Evolutionary conservation across 169 alveolate species (phyloP), one percentile per base, ranked within the genome.

Genomic region (Plasmodium billcollinsi): DNA sequence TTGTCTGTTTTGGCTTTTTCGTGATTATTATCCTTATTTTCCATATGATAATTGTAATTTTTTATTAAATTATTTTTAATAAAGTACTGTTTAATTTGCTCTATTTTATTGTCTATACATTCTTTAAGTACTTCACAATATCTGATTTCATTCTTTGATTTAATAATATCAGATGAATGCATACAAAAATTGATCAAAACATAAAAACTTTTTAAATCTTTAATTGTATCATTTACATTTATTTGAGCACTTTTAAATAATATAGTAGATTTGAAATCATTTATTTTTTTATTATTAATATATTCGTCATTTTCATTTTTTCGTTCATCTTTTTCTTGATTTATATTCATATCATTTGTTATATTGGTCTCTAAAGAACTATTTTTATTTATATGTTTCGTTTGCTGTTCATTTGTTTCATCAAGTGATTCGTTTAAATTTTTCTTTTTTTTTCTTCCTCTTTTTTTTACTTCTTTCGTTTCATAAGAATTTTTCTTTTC

Each of bases 101-200:
- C 85, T 2, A 83, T 70, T 59, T 83, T 67, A 56, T 83, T 70
- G 15, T 83, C 74, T 45, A 83, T 43, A 33, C 56, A n/a, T 8
- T 63, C 91, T 9, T 83, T 83, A 21, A 83, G 7, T 9, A 62
- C 49, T 83, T 83, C 91, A 20, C 83, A 83, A 9, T 69, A 83
- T 45, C 50, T 52, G 0, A 83, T 56, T 71, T 83, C 86, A 70
- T 67, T 83, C 58, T n/a, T 56, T 50, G 91, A 67, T 43, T 59
- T 52, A 43, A 83, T 69, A 26, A 83, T 83, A 63, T 83, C 91
- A 20, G 66, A 21, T 3, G 85, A 83, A 50, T 83, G 91, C 83
- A 83, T 83, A 49, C 86, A 83, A 45, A 83, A 83, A 29, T 83
- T 83, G 20, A 83, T 70, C 20, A 83, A 15, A 14, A 83, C 91